These are phyloP conservation scores for Ramichloridium luteum DNA, from an alignment of 2,329 filamentous ascomycete genomes.

Conservation along the genomic window DNA sequence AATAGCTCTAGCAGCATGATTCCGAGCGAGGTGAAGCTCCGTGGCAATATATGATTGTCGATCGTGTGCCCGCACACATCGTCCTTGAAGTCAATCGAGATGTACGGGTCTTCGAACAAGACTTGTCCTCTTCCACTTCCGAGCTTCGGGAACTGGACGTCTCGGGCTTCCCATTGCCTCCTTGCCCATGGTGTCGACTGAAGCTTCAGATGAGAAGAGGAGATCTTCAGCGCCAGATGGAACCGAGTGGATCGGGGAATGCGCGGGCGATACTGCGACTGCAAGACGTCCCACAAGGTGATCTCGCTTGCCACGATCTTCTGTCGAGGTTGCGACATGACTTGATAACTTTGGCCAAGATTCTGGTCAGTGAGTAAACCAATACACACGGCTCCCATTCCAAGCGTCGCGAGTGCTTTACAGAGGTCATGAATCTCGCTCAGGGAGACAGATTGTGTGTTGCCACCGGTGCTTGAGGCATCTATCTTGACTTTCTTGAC, in stretches of 20 bases:
- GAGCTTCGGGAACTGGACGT: conserved; percentile 9
- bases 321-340: conserved; percentile 6
- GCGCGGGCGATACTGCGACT: too few species aligned
- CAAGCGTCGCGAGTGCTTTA: conserved; percentile 3
- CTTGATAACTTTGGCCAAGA: conserved; percentile 5
- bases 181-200: conserved; percentile 10
- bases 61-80: too few species aligned
- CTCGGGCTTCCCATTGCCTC: conserved; percentile 9
- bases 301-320: conserved; percentile 4
- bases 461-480: too few species aligned
- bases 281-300: conserved; percentile 4
- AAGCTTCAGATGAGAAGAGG: conserved; percentile 10
- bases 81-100: conserved; percentile 7
- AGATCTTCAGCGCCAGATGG: conserved; percentile 7
- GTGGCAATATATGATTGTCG: too few species aligned
- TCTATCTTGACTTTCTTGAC: too few species aligned
- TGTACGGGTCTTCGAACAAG: conserved; percentile 8
- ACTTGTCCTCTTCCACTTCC: too few species aligned
- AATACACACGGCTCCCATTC: conserved; percentile 4
- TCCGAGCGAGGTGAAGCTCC: conserved; percentile 10
- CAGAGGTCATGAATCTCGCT: conserved; percentile 8
- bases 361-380: conserved; percentile 3
- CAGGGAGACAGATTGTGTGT: too few species aligned
- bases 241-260: too few species aligned
- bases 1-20: conserved; percentile 10